phyloP scores from a whole-genome alignment of 148 eudicot species.

The Rhododendron mucronatum region DNA sequence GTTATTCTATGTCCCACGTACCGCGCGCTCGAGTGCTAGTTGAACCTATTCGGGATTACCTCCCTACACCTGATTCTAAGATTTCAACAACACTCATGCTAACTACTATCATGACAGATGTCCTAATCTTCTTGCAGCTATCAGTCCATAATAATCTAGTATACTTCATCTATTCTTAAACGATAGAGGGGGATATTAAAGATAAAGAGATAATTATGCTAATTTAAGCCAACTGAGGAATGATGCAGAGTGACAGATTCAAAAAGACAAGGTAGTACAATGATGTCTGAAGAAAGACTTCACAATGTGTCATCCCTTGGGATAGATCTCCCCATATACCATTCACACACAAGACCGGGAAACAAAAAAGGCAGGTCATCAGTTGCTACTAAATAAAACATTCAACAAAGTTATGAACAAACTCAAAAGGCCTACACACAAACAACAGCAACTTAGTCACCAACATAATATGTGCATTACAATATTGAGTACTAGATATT shows the following conservation, averaged over 20 bases:
- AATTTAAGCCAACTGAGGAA: not conserved
- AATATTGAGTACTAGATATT: not conserved
- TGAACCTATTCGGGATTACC: too few species aligned
- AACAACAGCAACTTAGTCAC: not conserved
- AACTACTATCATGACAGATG: not conserved
- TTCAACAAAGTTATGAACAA: not conserved
- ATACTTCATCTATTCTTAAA: not conserved
- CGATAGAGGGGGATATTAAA: not conserved
- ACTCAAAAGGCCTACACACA: not conserved
- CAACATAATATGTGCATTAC: not conserved
- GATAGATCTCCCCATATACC: not conserved
- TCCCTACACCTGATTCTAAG: not conserved
- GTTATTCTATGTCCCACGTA: too few species aligned
- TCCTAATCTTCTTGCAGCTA: not conserved
- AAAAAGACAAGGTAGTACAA: conserved; percentile 1
- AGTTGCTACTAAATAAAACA: not conserved
- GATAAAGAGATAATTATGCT: not conserved
- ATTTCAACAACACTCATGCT: not conserved
- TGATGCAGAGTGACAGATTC: not conserved
- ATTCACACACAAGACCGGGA: not conserved
- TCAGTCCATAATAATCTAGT: not conserved
- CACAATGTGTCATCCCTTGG: not conserved
- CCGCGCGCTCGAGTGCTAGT: too few species aligned
- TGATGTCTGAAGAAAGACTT: not conserved
- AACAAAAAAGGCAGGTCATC: not conserved